phyloP scores from a whole-genome alignment of 805 yeast species.

The Metschnikowia reukaufii region DNA sequence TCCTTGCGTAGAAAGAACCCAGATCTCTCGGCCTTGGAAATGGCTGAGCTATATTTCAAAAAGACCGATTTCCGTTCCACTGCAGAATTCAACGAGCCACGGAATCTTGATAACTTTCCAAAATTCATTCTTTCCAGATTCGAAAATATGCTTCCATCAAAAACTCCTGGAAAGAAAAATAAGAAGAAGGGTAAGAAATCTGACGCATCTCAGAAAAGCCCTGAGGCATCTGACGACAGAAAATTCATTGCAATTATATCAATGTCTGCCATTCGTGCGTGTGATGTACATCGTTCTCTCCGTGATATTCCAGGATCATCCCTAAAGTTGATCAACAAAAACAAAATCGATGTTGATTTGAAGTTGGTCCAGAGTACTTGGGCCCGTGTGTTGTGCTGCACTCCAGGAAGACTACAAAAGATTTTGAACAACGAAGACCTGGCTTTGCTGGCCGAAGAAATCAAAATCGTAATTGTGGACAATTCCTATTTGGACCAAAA shows the following conservation, averaged over 20 bases:
- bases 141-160: constrained; percentile 43
- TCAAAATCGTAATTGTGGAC: constrained; percentile 59
- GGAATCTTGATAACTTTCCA: constrained; percentile 57
- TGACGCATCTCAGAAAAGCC: constrained; percentile 25
- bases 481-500: constrained; percentile 61
- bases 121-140: constrained; percentile 55
- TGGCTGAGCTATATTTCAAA: constrained; percentile 61
- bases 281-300: constrained; percentile 74
- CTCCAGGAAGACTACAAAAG: constrained; percentile 59
- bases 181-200: constrained; percentile 27
- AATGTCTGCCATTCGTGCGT: constrained; percentile 82
- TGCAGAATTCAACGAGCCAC: constrained; percentile 48
- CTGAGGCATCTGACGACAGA: constrained; percentile 27
- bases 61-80: constrained; percentile 62
- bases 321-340: constrained; percentile 72
- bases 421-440: constrained; percentile 46
- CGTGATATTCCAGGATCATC: constrained; percentile 52
- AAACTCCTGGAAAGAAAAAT: constrained; percentile 27
- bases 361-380: constrained; percentile 43
- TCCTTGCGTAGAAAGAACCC: constrained; percentile 59
- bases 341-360: constrained; percentile 65
- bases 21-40: constrained; percentile 72
- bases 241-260: constrained; percentile 56
- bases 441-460: constrained; percentile 40
- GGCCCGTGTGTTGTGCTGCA: constrained; percentile 57